Percentiles rank a stretch among this genome's conserved stretches.
Conservation (phyloP, 148 eudicot genomes). For the Rheum nobile region DNA sequence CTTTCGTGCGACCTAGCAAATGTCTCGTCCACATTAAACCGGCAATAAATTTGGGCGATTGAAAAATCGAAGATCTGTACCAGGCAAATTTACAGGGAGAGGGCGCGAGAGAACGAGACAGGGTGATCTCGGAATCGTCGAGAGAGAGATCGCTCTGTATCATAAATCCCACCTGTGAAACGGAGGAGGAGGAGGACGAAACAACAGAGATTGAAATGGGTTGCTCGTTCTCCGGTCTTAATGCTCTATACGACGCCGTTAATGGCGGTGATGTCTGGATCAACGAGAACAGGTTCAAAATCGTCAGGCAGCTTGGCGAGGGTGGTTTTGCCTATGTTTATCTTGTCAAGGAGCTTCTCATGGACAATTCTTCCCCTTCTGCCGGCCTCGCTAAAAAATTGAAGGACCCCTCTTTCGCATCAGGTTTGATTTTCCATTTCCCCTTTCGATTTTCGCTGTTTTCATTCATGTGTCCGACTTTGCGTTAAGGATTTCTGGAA, state of each 20-base stretch:
- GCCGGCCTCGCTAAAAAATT: slow-evolving; percentile 49
- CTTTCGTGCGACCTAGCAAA: slow-evolving; percentile 6
- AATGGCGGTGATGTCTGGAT: slow-evolving; percentile 95
- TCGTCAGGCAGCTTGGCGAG: slow-evolving; percentile 81
- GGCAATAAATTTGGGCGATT: neutral
- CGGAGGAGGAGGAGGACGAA: neutral
- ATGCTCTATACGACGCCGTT: slow-evolving; percentile 75
- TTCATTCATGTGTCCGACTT: neutral
- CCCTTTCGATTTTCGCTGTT: neutral
- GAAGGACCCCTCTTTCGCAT: slow-evolving; percentile 67
- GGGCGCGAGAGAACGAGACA: neutral
- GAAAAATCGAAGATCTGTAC: neutral
- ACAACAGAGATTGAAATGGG: slow-evolving; percentile 42
- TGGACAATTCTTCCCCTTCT: slow-evolving; percentile 36
- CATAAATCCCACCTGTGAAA: neutral
- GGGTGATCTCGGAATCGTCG: neutral
- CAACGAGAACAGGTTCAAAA: slow-evolving; percentile 75
- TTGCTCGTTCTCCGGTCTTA: slow-evolving; percentile 87
- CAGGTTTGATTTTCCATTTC: slow-evolving; percentile 29
- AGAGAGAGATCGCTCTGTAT: neutral
- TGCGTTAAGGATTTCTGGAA: neutral
- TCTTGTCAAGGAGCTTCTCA: slow-evolving; percentile 73
- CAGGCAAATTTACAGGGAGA: neutral
- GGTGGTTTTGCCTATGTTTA: slow-evolving; percentile 88
- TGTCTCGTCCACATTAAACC: neutral